Base-by-base conservation (phyloP, 1,284 basidiomycete species). In the Fomes fomentarius region DNA sequence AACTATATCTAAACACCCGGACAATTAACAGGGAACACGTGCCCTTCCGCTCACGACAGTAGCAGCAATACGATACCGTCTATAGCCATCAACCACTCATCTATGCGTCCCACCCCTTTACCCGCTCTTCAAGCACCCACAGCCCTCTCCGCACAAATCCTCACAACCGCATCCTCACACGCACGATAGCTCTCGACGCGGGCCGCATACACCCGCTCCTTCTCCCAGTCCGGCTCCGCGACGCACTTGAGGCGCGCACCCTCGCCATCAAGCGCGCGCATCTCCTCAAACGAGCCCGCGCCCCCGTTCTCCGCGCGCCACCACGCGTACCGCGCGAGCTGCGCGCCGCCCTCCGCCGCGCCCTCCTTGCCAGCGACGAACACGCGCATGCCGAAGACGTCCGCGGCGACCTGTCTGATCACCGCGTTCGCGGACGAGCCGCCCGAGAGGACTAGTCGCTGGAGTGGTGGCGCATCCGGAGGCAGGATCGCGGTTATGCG, bases 361-460 rank as follows among this genome's bases (percentile, higher is more conserved):
- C 84, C 86, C 69, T 89, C 85, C 63, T 84, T 83, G 1, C 79
- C 77, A 21, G 85, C 85, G 34, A 87, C 75, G 65, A 83, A 91
- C 10, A 89, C 84, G 30, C 83, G 81, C 74, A 91, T 85, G 25
- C 80, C 81, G 52, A 96, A 87, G 9, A 94, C 78, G 69, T 95
- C 89, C 17, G 93, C 89, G 33, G 87, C 85, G 45, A 93, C 72
- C 62, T 90, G 88, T 28, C 85, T 81, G 66, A 95, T 90, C 30
- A 83, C 81, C 31, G 75, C 71, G 69, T 96, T 96, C 8, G 81
- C 80, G 4, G 89, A 90, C 0, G 91, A 87, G 15, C 93, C 93
- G 24, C 93, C 93, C 0, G 90, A 89, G 30, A 93, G 77, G 56
- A 94, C 85, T 47, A 95, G 80, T 24, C 90, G 77, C 44, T 81